Evolutionary conservation across 2,329 filamentous ascomycete species (phyloP), one percentile per base, ranked within the genome.

Genomic region (Pseudopyrenochaeta lycopersici): DNA sequence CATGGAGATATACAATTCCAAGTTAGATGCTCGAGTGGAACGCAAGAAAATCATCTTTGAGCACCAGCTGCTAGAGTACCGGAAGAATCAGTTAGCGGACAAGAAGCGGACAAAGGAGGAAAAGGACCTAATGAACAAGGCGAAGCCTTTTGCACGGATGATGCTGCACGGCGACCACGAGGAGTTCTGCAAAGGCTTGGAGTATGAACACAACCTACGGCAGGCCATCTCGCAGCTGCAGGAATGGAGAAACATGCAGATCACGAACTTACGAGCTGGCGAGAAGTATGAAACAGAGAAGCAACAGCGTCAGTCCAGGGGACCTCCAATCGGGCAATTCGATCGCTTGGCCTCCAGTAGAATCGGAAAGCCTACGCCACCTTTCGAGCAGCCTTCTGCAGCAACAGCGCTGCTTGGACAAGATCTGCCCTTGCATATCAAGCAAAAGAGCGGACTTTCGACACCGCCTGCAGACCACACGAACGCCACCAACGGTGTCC

Each of bases 91-190:
- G 21, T 90, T 92, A 45, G 76, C 89, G 4, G 95, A 99, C 71
- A 99, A 98, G 85, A 97, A 93, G 78, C 86, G 93, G 30, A 96
- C 92, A 0, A 98, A 98, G 72, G 95, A 99, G 72, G 95, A 99
- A 75, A 86, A 90, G 48, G 95, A 98, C 47, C 78, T 98, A 12
- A 77, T 97, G 14, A 94, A 94, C 77, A 97, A 96, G 73, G 90
- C 92, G 4, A 99, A 99, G 68, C 95, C 95, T 0, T 97, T 97
- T 68, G 94, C 92, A 2, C 87, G 94, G 36, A 96, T 98, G 86
- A 97, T 98, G 94, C 96, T 94, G 67, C 89, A 90, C 65, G 84
- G 89, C 41, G 95, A 99, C 74, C 98, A 96, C 68, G 90, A 96
- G 59, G 86, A 88, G 10, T 88, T 98, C 63, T 90, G 89, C 63